These are phyloP conservation scores for Verticillium nonalfalfae DNA, from an alignment of 2,329 filamentous ascomycete species.

Conservation along the genomic window DNA sequence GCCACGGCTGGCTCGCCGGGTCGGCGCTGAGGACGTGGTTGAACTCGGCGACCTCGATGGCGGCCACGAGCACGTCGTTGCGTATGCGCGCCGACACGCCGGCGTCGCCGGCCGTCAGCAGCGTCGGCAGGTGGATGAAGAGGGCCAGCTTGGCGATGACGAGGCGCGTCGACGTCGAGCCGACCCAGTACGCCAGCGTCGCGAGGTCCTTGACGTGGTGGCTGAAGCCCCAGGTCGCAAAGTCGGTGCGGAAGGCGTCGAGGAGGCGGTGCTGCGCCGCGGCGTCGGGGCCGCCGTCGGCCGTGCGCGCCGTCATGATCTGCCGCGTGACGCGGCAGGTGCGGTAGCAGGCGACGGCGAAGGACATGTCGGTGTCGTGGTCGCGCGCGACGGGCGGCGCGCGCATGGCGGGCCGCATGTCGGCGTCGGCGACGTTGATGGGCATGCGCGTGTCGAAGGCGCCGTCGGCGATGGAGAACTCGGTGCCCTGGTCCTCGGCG, in stretches of 20 bases:
- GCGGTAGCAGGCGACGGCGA: slow-evolving; percentile 28
- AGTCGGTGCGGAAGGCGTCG: slow-evolving; percentile 33
- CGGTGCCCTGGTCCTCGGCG: slow-evolving; percentile 47
- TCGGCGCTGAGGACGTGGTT: slow-evolving; percentile 48
- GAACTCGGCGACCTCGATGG: slow-evolving; percentile 50
- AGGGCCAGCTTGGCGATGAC: slow-evolving; percentile 49
- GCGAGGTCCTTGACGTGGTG: slow-evolving; percentile 24
- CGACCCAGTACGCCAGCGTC: slow-evolving; percentile 30
- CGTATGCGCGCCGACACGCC: slow-evolving; percentile 30
- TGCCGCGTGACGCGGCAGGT: slow-evolving; percentile 27
- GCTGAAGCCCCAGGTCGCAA: slow-evolving; percentile 34
- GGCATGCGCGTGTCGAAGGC: slow-evolving; percentile 48
- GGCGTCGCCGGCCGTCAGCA: slow-evolving; percentile 33
- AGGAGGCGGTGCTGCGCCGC: slow-evolving; percentile 38
- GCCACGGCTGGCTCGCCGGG: slow-evolving; percentile 40
- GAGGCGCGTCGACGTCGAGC: slow-evolving; percentile 30
- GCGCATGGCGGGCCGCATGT: slow-evolving; percentile 40
- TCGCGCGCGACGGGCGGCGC: slow-evolving; percentile 37
- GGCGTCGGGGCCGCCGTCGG: slow-evolving; percentile 19
- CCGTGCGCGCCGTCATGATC: slow-evolving; percentile 25
- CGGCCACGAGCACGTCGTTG: slow-evolving; percentile 39
- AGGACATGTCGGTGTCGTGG: slow-evolving; percentile 47
- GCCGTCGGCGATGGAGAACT: slow-evolving; percentile 35
- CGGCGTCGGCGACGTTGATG: slow-evolving; percentile 50
- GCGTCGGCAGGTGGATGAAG: slow-evolving; percentile 44